These are phyloP conservation scores for Vanrija pseudolonga DNA, from an alignment of 1,284 basidiomycete genomes.

Conservation along the genomic window DNA sequence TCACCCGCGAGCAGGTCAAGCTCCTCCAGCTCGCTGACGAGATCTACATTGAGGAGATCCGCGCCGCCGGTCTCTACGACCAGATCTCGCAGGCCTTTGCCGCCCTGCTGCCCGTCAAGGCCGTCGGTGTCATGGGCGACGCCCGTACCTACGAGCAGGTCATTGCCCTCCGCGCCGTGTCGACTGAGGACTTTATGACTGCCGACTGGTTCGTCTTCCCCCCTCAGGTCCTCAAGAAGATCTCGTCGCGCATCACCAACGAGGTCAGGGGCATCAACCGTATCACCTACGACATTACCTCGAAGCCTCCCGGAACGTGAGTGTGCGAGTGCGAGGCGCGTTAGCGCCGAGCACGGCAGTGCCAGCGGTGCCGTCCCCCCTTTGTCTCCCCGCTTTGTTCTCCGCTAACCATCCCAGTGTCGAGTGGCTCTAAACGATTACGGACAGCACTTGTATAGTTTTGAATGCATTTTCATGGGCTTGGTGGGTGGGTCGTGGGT, in stretches of 20 bases:
- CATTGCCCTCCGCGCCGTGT: slow-evolving; percentile 80
- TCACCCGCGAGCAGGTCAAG: slow-evolving; percentile 86
- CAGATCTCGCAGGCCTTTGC: slow-evolving; percentile 97
- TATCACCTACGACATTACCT: slow-evolving; percentile 93
- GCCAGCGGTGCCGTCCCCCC: too few species aligned
- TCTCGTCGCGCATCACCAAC: slow-evolving; percentile 97
- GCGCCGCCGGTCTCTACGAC: slow-evolving; percentile 85
- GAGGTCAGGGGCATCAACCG: slow-evolving; percentile 84
- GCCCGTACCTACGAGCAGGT: slow-evolving; percentile 95
- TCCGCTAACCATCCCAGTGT: slow-evolving; percentile 24
- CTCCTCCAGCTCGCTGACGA: slow-evolving; percentile 92
- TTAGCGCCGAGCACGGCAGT: slow-evolving; percentile 54
- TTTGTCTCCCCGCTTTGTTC: slow-evolving; percentile 37
- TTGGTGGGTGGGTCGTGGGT: too few species aligned
- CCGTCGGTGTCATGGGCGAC: slow-evolving; percentile 98
- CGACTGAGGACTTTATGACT: slow-evolving; percentile 96
- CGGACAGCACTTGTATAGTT: background rate
- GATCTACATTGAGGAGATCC: slow-evolving; percentile 98
- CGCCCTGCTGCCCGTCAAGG: slow-evolving; percentile 91
- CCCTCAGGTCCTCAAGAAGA: slow-evolving; percentile 79
- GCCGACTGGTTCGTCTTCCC: slow-evolving; percentile 98
- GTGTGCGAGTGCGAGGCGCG: slow-evolving; percentile 24
- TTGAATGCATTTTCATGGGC: background rate
- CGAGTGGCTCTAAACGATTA: slow-evolving; percentile 40
- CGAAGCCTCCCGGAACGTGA: slow-evolving; percentile 83